Conservation (phyloP, 192 early-diverging fungal genomes). For the Rhizoclosmatium sp. region DNA sequence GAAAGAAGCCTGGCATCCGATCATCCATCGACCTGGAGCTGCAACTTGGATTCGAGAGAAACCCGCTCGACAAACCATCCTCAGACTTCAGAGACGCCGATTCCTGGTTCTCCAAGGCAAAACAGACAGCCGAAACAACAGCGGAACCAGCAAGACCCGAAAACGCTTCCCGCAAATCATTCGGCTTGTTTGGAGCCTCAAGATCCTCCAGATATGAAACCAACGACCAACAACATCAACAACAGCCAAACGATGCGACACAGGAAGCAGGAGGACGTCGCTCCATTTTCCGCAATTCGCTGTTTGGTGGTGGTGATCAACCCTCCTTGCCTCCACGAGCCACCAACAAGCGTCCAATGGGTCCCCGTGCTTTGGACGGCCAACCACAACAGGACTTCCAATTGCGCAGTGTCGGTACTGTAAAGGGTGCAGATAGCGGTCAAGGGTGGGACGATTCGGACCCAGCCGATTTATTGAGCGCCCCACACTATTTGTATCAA, state of each 20-base stretch:
- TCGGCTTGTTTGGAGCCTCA: not conserved
- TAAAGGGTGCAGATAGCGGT: not conserved
- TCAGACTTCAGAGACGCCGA: conserved; percentile 34
- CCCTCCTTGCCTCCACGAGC: conserved; percentile 1
- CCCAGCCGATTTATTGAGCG: conserved; percentile 18
- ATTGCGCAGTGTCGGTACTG: not conserved
- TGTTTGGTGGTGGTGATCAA: conserved; percentile 28
- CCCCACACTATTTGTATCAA: conserved; percentile 19
- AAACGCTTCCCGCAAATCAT: not conserved
- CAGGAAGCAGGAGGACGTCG: not conserved
- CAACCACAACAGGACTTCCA: not conserved
- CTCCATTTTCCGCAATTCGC: conserved; percentile 27
- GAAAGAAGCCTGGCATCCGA: conserved; percentile 7
- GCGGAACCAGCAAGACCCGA: not conserved
- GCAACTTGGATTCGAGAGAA: conserved; percentile 29
- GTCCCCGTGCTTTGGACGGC: not conserved
- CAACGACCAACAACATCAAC: not conserved
- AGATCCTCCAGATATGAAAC: not conserved
- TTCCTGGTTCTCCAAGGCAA: conserved; percentile 29
- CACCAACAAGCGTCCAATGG: conserved; percentile 2
- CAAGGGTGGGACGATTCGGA: conserved; percentile 1
- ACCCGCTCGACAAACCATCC: conserved; percentile 33
- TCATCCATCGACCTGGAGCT: conserved; percentile 35
- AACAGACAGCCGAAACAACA: conserved; percentile 25
- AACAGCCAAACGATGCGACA: not conserved